Evolutionary conservation across 2,329 filamentous ascomycete species (phyloP).

Genomic region (Colletotrichum brevisporum): DNA sequence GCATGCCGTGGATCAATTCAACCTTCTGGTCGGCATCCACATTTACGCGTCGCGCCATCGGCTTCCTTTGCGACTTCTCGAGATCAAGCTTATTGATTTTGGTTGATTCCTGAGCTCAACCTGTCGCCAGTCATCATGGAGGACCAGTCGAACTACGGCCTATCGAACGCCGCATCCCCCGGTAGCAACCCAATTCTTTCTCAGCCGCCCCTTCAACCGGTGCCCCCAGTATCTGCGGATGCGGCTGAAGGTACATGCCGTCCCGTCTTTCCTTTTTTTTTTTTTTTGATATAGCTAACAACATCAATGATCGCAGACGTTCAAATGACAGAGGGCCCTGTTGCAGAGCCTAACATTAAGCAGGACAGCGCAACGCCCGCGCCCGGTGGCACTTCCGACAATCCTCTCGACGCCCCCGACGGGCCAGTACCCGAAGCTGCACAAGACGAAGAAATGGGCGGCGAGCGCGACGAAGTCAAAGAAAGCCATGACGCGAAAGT

Average conservation of each 20-base stretch:
- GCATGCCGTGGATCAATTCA: slow-evolving; percentile 13
- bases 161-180: slow-evolving; percentile 70
- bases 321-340: slow-evolving; percentile 70
- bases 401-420: slow-evolving; percentile 78
- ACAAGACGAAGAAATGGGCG: slow-evolving; percentile 87
- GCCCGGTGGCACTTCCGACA: slow-evolving; percentile 68
- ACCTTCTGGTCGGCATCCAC: slow-evolving; percentile 22
- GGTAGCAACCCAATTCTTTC: slow-evolving; percentile 69
- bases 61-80: slow-evolving; percentile 20
- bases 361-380: slow-evolving; percentile 73
- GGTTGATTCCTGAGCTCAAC: slow-evolving; percentile 38
- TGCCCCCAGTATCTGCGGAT: slow-evolving; percentile 15
- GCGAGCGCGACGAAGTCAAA: slow-evolving; percentile 66
- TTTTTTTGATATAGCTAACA: background rate
- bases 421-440: slow-evolving; percentile 74
- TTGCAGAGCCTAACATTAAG: slow-evolving; percentile 66
- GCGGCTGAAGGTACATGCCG: slow-evolving; percentile 31
- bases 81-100: slow-evolving; percentile 21
- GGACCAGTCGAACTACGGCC: slow-evolving; percentile 70
- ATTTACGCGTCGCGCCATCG: slow-evolving; percentile 34
- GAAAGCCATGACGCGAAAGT: slow-evolving; percentile 58
- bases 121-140: slow-evolving; percentile 65
- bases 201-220: slow-evolving; percentile 64
- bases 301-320: slow-evolving; percentile 63
- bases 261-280: background rate